Conservation (phyloP, 2,329 filamentous ascomycete species). For the Fusarium domesticum region DNA sequence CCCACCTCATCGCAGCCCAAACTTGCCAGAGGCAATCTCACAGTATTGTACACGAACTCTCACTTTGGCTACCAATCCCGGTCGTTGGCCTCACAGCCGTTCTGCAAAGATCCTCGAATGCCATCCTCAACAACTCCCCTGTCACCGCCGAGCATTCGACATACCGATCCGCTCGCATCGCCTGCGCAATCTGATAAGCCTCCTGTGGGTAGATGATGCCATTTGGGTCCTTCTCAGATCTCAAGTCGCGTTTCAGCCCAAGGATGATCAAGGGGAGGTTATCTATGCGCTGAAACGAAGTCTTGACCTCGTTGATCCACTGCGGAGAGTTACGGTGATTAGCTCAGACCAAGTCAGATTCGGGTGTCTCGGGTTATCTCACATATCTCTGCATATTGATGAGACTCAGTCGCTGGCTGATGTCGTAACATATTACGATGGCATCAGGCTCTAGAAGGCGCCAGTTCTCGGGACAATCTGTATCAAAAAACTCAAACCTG, state of each 20-base stretch:
- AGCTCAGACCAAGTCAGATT: neutral
- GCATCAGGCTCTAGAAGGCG: slow-evolving; percentile 56
- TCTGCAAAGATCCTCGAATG: slow-evolving; percentile 59
- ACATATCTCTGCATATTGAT: slow-evolving; percentile 58
- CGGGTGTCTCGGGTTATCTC: slow-evolving; percentile 25
- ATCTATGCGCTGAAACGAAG: slow-evolving; percentile 46
- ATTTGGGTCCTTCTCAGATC: slow-evolving; percentile 56
- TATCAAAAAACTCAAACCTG: slow-evolving; percentile 59
- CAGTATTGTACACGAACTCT: slow-evolving; percentile 52
- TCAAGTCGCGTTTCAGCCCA: slow-evolving; percentile 59
- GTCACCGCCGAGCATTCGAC: slow-evolving; percentile 62
- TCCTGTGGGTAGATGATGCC: slow-evolving; percentile 61
- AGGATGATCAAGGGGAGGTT: slow-evolving; percentile 54
- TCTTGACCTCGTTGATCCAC: slow-evolving; percentile 57
- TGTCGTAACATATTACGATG: slow-evolving; percentile 60
- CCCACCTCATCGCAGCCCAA: neutral
- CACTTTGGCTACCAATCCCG: slow-evolving; percentile 49
- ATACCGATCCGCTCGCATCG: slow-evolving; percentile 60
- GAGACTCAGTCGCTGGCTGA: slow-evolving; percentile 55
- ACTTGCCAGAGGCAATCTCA: slow-evolving; percentile 30
- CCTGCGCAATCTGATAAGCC: slow-evolving; percentile 54
- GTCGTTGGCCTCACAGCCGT: slow-evolving; percentile 51
- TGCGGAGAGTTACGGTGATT: slow-evolving; percentile 27
- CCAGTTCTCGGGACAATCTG: slow-evolving; percentile 57
- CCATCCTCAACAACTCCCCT: slow-evolving; percentile 55